A percentile compares a stretch with the other conserved stretches of the same genome.
Evolutionary conservation across 805 yeast species (phyloP).

Genomic region (Candida maris): DNA sequence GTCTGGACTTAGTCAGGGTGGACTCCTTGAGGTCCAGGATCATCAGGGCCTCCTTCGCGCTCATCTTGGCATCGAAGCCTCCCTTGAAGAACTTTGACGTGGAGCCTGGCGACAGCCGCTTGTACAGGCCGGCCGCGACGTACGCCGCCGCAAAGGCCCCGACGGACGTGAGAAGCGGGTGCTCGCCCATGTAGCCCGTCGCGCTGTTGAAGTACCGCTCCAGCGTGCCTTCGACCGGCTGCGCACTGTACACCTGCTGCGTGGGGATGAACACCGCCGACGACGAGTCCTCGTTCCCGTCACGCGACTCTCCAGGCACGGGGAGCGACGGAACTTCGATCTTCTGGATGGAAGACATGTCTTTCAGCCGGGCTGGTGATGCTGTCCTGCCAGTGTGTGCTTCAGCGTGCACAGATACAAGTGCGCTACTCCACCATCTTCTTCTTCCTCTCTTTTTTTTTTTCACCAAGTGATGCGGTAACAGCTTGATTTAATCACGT

Average conservation of each 20-base stretch:
- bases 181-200: constrained; percentile 59
- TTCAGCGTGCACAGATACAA: too few relatives aligned
- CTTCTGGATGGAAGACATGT: constrained; percentile 31
- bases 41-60: constrained; percentile 81
- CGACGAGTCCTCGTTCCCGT: constrained; percentile 15
- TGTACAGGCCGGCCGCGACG: constrained; percentile 63
- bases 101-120: constrained; percentile 62
- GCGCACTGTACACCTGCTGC: constrained; percentile 24
- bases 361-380: too few relatives aligned
- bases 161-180: constrained; percentile 69
- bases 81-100: constrained; percentile 73
- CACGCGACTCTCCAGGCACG: constrained; percentile 42
- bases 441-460: too few relatives aligned
- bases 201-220: constrained; percentile 67
- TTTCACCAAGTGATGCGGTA: too few relatives aligned
- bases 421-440: too few relatives aligned
- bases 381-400: too few relatives aligned
- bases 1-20: constrained; percentile 54
- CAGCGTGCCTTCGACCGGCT: constrained; percentile 34
- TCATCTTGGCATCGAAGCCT: constrained; percentile 90
- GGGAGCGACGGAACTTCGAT: constrained; percentile 56
- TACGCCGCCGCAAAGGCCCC: constrained; percentile 67
- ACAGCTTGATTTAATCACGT: too few relatives aligned
- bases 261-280: constrained; percentile 12
- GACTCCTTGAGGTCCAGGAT: constrained; percentile 74